Evolutionary conservation across 2,329 filamentous ascomycete species (phyloP).

Genomic region (Coleophoma cylindrospora): DNA sequence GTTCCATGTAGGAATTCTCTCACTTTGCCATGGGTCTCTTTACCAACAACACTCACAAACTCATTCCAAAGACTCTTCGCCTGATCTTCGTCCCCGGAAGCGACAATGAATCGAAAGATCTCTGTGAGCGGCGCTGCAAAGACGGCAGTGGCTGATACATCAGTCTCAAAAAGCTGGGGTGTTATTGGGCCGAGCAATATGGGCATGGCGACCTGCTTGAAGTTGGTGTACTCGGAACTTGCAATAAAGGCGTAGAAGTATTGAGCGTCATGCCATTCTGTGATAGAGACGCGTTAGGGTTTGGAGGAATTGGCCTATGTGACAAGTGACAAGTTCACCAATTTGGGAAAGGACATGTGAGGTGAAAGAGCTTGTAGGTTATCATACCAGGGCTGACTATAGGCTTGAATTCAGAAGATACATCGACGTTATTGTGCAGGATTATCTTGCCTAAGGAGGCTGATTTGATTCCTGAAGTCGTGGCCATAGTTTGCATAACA

Average conservation of each 20-base stretch:
- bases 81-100: not conserved
- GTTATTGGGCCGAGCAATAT: not conserved
- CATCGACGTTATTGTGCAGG: no score
- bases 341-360: no score
- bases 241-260: conserved; percentile 2
- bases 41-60: conserved; percentile 1
- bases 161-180: conserved; percentile 8
- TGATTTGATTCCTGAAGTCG: no score
- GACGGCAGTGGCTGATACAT: not conserved
- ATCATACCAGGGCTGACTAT: no score
- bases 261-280: not conserved
- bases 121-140: conserved; percentile 5
- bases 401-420: no score
- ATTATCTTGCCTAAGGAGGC: no score
- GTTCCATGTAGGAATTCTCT: no score
- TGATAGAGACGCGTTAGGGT: no score
- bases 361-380: no score
- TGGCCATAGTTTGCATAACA: no score
- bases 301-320: no score
- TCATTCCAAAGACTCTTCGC: conserved; percentile 3
- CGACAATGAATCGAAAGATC: conserved; percentile 2
- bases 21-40: not conserved
- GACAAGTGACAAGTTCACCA: no score
- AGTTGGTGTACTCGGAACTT: not conserved
- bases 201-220: not conserved